Conservation (phyloP, 116 monocot species). For the Iris pallida region DNA sequence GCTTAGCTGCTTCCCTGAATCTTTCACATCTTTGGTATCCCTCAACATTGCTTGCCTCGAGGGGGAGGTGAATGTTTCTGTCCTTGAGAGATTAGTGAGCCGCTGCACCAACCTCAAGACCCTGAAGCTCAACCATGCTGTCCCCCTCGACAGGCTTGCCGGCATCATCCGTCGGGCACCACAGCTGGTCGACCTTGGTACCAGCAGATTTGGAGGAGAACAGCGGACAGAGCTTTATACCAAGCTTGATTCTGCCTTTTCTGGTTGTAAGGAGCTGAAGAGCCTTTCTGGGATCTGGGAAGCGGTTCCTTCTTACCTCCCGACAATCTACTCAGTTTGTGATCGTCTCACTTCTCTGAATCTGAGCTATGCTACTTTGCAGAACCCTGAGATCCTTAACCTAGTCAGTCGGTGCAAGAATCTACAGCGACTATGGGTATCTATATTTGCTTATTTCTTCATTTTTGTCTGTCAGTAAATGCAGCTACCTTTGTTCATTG, state of each 20-base stretch:
- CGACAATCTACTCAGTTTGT: conserved; percentile 56
- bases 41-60: conserved; percentile 62
- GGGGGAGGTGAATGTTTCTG: conserved; percentile 51
- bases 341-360: conserved; percentile 56
- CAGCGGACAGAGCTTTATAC: conserved; percentile 34
- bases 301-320: conserved; percentile 44
- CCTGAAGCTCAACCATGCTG: conserved; percentile 54
- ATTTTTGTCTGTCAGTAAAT: not conserved
- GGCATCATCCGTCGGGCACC: conserved; percentile 43
- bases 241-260: conserved; percentile 50
- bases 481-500: too few species aligned
- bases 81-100: conserved; percentile 59
- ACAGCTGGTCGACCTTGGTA: conserved; percentile 64
- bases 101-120: conserved; percentile 54
- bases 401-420: conserved; percentile 54
- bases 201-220: conserved; percentile 47
- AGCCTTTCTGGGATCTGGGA: conserved; percentile 67
- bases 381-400: conserved; percentile 47
- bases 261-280: conserved; percentile 44
- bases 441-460: not conserved
- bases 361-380: conserved; percentile 61
- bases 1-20: conserved; percentile 63
- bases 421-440: conserved; percentile 69
- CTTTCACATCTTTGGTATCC: conserved; percentile 61
- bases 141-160: conserved; percentile 57